These are phyloP conservation scores for Mucor plumbeus DNA, from an alignment of 371 early-diverging fungal genomes.

Conservation along the genomic window DNA sequence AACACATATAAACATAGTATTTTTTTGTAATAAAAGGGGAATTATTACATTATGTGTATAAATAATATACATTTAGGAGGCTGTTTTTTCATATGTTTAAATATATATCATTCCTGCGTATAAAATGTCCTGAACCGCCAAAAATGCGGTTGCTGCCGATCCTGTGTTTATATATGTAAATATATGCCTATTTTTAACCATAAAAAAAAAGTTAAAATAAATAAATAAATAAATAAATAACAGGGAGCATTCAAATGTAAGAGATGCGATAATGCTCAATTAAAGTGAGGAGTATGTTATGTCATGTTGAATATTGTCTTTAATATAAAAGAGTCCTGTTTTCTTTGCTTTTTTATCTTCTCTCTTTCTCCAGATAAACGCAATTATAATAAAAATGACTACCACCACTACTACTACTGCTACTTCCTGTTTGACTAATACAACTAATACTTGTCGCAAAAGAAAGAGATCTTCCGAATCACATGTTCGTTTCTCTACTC, in stretches of 20 bases:
- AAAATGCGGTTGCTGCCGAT: constrained; percentile 3
- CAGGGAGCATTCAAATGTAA: constrained; percentile 5
- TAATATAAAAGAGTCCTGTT: neutral
- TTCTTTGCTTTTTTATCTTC: neutral
- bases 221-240: neutral
- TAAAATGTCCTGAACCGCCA: constrained; percentile 4
- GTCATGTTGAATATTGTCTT: neutral
- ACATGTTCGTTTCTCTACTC: constrained; percentile 45
- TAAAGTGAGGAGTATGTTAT: neutral
- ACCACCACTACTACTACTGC: neutral
- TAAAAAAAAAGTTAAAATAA: constrained; percentile 1
- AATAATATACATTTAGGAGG: too few relatives aligned
- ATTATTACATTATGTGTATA: neutral
- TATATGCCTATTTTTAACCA: constrained; percentile 1
- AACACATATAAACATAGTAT: neutral
- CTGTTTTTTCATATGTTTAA: neutral
- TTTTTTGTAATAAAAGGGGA: neutral
- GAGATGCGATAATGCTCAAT: neutral
- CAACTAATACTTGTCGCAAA: constrained; percentile 8
- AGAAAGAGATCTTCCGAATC: constrained; percentile 25
- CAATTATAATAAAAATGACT: neutral
- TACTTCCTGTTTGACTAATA: neutral
- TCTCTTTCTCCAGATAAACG: neutral
- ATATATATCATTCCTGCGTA: neutral
- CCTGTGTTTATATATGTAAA: neutral